Evolutionary conservation across 441 rosid species (phyloP), one percentile per base, ranked within the genome.

Genomic region (Erodium chrysanthum): DNA sequence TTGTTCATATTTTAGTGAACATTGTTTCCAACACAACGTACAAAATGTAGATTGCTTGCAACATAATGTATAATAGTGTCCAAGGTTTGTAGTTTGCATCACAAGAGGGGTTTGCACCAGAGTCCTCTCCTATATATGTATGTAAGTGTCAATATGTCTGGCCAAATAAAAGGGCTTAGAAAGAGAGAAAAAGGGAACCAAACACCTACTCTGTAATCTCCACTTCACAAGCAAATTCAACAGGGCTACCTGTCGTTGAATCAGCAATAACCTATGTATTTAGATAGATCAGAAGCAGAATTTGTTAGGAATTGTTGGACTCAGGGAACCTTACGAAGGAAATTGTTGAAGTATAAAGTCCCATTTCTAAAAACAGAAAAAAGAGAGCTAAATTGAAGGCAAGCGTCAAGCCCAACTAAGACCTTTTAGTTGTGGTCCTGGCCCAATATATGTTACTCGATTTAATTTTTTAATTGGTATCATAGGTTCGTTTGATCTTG

Each of bases 211-310:
- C 96, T 42, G 96, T 91, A 68, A 94, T 91, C 82, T 91, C 97
- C 82, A 91, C 97, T 83, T 94, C 96, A 71, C 99, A 94, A 56
- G 90, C 96, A 79, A 80, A 82, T 77, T 94, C 92, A 71, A 87
- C 90, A 17, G 88, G 67, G 12, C 77, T 77, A 68, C 95, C 90
- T 62, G 96, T 87, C 54, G 73, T 64, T 29, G 89, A 74, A 82
- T 89, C 97, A 73, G 74, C 81, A 73, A 87, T 81, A 68, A 85
- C 99, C 99, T 94, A 67, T 68, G 79, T 17, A 80, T 75, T 70
- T 5, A 59, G 40, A 63, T 52, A 64, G 66, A 61, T 1, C 66
- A 69, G 59, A 22, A 7, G 29, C 62, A 67, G 60, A 66, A 27
- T 54, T 5, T 68, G 60, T 72, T 66, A 64, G 71, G 69, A 46